These are phyloP conservation scores for Globisporangium cystogenes DNA, from an alignment of 352 stramenopile genomes.

Conservation along the genomic window DNA sequence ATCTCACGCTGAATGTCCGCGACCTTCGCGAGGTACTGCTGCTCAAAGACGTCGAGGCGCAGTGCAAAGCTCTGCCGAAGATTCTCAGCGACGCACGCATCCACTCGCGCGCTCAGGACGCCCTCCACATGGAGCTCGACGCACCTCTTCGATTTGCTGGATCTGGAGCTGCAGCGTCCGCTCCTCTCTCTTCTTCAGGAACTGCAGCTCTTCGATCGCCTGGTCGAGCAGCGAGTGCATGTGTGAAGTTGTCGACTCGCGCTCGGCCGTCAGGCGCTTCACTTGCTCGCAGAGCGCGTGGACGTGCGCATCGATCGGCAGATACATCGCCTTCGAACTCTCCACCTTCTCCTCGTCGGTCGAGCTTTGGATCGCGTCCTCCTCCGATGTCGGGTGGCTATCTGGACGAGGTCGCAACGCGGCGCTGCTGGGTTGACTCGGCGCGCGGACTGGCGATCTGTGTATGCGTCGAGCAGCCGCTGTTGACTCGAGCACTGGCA, in stretches of 20 bases:
- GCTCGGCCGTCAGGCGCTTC: constrained; percentile 33
- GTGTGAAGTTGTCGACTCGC: constrained; percentile 37
- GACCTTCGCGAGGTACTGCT: constrained; percentile 52
- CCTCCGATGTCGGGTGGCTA: neutral
- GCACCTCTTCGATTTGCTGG: constrained; percentile 44
- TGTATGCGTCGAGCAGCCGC: neutral
- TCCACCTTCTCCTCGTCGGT: constrained; percentile 2
- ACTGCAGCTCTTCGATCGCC: constrained; percentile 49
- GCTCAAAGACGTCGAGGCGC: constrained; percentile 54
- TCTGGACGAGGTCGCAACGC: neutral
- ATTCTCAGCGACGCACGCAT: neutral
- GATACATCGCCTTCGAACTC: constrained; percentile 12
- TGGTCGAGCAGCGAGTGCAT: constrained; percentile 38
- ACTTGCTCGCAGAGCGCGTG: constrained; percentile 41
- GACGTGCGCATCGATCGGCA: constrained; percentile 45
- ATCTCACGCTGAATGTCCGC: constrained; percentile 48
- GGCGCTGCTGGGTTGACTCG: neutral
- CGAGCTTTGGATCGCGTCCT: neutral
- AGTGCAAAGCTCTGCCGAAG: constrained; percentile 36
- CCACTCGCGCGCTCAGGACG: no score
- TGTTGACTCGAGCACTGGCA: neutral
- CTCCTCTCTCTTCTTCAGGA: constrained; percentile 47
- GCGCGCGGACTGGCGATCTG: neutral
- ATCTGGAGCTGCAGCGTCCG: constrained; percentile 36
- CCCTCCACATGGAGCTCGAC: neutral